Base-by-base conservation (phyloP, 1,284 basidiomycete species). In the Austroboletus rostrupii region DNA sequence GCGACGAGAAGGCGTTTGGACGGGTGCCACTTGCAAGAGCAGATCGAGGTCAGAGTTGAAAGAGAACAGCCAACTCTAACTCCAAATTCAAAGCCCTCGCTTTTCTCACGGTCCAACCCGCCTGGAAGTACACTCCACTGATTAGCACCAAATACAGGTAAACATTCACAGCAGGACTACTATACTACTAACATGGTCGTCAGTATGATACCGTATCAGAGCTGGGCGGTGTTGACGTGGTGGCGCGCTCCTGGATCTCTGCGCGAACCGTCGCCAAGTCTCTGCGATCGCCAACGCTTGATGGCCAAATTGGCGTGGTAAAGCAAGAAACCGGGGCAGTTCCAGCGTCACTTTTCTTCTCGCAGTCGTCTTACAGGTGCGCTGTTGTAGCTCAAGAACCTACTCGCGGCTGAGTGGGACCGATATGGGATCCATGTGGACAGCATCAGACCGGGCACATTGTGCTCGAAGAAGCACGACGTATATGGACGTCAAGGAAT, bases 391-490 rank as follows among this genome's bases (percentile, higher is more conserved):
- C 57, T 63, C 38, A 59, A 54, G 35, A 54, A 47, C 31, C 56
- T 53, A 12, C 53, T 64, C 6, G 72, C 72, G 7, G 71, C 71
- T 0, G 73, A 76, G 54, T 74, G 72, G 72, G 68, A 67, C 2
- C 54, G 60, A 7, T 61, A 74, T 49, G 72, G 72, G 1, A 72
- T 75, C 35, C 66, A 70, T 5, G 72, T 73, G 32, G 76, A 74
- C 48, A 71, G 65, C 28, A 66, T 76, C 33, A 70, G 68, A 41
- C 72, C 9, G 73, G 74, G n/a, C 74, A 72, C 53, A 73, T 73
- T 0, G 65, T 64, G 1, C 54, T 72, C 10, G 67, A 58, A 16
- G 57, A 61, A 13, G 63, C 61, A 14, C 61, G 67, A 42, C 52
- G 53, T 10, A 61, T 67, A 19, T 75, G 70, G 71, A n/a, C n/a